These are phyloP conservation scores for Melocanna baccifera DNA, from an alignment of 176 grass and related monocot genomes.

Conservation along the genomic window DNA sequence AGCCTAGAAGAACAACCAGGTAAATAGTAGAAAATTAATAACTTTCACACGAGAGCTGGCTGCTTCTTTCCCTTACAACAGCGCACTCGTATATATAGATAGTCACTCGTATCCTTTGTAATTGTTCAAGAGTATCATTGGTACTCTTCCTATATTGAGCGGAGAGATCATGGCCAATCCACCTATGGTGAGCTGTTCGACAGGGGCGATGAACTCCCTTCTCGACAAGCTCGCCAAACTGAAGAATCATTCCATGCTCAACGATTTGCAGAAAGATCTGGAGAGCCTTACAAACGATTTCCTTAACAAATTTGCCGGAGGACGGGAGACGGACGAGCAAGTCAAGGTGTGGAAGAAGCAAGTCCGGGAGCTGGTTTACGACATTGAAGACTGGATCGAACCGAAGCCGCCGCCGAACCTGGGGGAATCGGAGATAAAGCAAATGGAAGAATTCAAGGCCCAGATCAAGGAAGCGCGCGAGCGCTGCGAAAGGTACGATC, in stretches of 20 bases:
- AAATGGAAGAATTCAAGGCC: not conserved
- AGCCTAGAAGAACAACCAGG: no score
- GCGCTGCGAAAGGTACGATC: not conserved
- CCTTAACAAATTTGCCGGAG: not conserved
- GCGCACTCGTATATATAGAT: no score
- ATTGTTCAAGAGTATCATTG: no score
- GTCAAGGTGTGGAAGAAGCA: conserved; percentile 18
- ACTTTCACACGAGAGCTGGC: no score
- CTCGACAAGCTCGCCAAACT: not conserved
- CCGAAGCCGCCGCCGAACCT: not conserved
- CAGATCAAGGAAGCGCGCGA: not conserved
- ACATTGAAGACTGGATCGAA: conserved; percentile 19
- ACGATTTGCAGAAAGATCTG: not conserved
- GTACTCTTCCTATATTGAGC: not conserved
- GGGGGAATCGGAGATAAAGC: not conserved
- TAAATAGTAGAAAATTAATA: no score
- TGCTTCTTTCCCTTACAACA: no score
- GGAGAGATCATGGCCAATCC: not conserved
- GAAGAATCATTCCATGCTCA: not conserved
- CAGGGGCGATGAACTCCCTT: no score
- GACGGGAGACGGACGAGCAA: not conserved
- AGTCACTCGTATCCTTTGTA: no score
- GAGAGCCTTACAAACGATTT: not conserved
- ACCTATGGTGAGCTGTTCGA: not conserved
- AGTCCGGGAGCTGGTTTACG: conserved; percentile 9